Base-by-base conservation (phyloP, 768 basidiomycete genomes). In the Pleurotus pulmonarius region DNA sequence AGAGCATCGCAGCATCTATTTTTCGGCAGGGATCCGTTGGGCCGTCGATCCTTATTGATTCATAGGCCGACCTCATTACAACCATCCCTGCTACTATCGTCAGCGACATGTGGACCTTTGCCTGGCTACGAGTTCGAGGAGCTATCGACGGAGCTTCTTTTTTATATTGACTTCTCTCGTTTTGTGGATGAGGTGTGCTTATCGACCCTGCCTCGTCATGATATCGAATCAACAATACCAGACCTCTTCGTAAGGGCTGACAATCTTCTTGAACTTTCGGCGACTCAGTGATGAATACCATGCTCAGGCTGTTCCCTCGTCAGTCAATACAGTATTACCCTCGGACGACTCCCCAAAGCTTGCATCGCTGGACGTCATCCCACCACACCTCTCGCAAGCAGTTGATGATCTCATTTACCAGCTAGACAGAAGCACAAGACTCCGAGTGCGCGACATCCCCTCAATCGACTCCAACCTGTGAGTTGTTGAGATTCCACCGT, bases 11-110 rank as follows among this genome's bases (percentile, higher is more conserved):
- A 72, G 26, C 76, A 68, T 29, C 63, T 96, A 7, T 90, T 83
- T 70, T 93, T 88, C 64, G 88, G 79, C 13, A 79, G 92, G 53
- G 93, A 96, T 69, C 91, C 92, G 3, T 79, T 94, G 2, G 93
- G 93, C 5, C 81, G 93, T 38, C 81, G 94, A 46, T 94, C 93
- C n/a, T 76, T 96, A 5, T 73, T 96, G 5, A 73, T 91, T 29
- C 88, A 88, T 57, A 74, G 69, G 57, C 87, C 88, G 25, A 78
- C 77, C 12, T 39, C 59, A 1, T 49, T 54, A 15, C 70, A 70
- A 4, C 84, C 87, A 0, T 78, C 78, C 58, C 73, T 92, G 43
- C 64, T 90, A 29, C 70, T 94, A 24, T 68, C 84, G 6, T 93
- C 91, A 0, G 85, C 85, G 3, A 86, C 88, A 4, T 67, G 73